Evolutionary conservation across 306 rosid species (phyloP).

Genomic region (Begonia loranthoides): DNA sequence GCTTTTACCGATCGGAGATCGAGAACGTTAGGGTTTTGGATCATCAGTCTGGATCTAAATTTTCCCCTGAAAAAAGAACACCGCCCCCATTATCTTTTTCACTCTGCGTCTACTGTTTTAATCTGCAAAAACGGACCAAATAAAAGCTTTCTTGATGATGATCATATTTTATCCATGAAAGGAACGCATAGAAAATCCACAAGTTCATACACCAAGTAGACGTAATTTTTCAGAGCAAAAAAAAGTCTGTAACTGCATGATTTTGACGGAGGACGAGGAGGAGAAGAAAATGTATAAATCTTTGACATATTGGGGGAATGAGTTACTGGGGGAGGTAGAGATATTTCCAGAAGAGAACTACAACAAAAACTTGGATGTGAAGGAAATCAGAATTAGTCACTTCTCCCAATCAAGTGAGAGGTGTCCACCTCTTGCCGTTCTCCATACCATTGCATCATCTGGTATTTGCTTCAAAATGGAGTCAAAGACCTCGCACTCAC

Average conservation of each 20-base stretch:
- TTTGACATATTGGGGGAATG: conserved; percentile 70
- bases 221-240: conserved; percentile 20
- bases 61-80: conserved; percentile 22
- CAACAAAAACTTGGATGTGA: conserved; percentile 35
- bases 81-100: conserved; percentile 8
- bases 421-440: conserved; percentile 98
- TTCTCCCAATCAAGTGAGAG: conserved; percentile 95
- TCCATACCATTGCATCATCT: conserved; percentile 62
- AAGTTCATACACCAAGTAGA: conserved; percentile 23
- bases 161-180: conserved; percentile 9
- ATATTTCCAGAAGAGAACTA: conserved; percentile 51
- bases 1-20: conserved; percentile 3
- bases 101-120: conserved; percentile 18
- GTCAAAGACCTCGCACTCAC: conserved; percentile 70
- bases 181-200: too few relatives aligned
- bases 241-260: conserved; percentile 2
- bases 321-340: conserved; percentile 88
- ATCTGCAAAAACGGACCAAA: conserved; percentile 53
- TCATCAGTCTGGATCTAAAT: conserved; percentile 51
- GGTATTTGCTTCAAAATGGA: conserved; percentile 99
- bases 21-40: conserved; percentile 17
- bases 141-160: conserved; percentile 41
- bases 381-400: conserved; percentile 81
- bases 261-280: conserved; percentile 13
- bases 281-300: conserved; percentile 56